Evolutionary conservation across 768 basidiomycete genomes (phyloP), one percentile per base, ranked within the genome.

Genomic region (Jaapia argillacea): DNA sequence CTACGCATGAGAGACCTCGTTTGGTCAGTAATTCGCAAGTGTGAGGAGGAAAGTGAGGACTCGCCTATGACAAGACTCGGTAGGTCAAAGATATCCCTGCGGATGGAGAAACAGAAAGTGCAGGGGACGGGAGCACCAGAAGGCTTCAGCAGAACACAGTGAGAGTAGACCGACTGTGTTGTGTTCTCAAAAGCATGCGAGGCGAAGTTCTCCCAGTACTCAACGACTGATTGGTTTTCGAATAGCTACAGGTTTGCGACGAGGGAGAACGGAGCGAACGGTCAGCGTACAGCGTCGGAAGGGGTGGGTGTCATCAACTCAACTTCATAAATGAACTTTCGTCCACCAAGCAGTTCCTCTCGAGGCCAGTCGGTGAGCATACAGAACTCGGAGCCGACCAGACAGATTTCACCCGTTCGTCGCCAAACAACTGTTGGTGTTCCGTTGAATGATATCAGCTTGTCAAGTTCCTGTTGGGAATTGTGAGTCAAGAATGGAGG

Each of bases 371-470:
- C 89, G 6, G 90, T 92, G 48, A 99, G 69, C 74, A 89, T 83
- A 60, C 85, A 88, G 58, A 99, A 98, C 63, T 99, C 96, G 4
- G 90, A 86, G 1, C 92, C 93, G 38, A 92, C 96, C 37, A 96
- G 80, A 56, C 91, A 93, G 21, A 99, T 92, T 65, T 99, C 96
- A 54, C 96, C 96, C 16, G 96, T 99, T 41, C 96, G 75, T 36
- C 96, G 81, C 94, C 94, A 99, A 7, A 94, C 87, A 33, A 93
- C 91, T 1, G 94, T 98, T 2, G 94, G 94, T 23, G 94, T 98
- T 7, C 94, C 94, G 53, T 86, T 93, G 61, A 88, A 96, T 41
- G 90, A 91, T 46, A 98, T 96, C 48, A 98, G 74, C 65, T 96
- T 97, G 63, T 96, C 90, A 45, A 97, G 74, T 69, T 98, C 94